Evolutionary conservation across 352 stramenopile genomes (phyloP), one percentile per base, ranked within the genome.

Genomic region (Phytophthora palmivora): DNA sequence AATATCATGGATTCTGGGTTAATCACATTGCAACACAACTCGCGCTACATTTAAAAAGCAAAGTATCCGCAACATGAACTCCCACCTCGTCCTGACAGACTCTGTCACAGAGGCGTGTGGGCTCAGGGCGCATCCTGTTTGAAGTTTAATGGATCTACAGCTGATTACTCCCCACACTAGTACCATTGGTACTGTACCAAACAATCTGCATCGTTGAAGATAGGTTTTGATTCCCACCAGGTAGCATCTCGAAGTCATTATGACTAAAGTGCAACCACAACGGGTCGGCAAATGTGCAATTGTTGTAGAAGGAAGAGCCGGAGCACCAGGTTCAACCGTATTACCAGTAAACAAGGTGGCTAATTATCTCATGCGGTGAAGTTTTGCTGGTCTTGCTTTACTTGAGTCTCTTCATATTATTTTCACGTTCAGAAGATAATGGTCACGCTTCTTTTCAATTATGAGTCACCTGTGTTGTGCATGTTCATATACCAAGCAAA

Each of bases 401-500:
- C n/a, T n/a, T n/a, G n/a, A n/a, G n/a, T n/a, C n/a, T n/a, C n/a
- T n/a, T n/a, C 24, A 28, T 28, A 28, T 28, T 28, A 28, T 28
- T 6, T 28, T 6, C 3, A 28, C 24, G 3, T 28, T 28, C 10
- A 34, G 30, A 34, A 34, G 30, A 34, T 34, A 28, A 3, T 28
- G 24, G 24, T 28, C 24, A 28, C 3, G 24, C 6, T 28, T n/a
- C n/a, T n/a, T n/a, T n/a, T n/a, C n/a, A n/a, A n/a, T n/a, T n/a
- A n/a, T 28, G 30, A 34, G 30, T 34, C 7, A 12, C 11, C 30
- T 34, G 24, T 28, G 6, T 6, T 28, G 6, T 28, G 24, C 24
- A 34, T 34, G 19, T 2, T 70, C 46, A 77, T 9, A 74, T 46
- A 1, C 42, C 63, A 22, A 90, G 60, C 11, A 63, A 60, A 16